phyloP scores from a whole-genome alignment of 495 filamentous ascomycete genomes.

The Penicillium salamii region DNA sequence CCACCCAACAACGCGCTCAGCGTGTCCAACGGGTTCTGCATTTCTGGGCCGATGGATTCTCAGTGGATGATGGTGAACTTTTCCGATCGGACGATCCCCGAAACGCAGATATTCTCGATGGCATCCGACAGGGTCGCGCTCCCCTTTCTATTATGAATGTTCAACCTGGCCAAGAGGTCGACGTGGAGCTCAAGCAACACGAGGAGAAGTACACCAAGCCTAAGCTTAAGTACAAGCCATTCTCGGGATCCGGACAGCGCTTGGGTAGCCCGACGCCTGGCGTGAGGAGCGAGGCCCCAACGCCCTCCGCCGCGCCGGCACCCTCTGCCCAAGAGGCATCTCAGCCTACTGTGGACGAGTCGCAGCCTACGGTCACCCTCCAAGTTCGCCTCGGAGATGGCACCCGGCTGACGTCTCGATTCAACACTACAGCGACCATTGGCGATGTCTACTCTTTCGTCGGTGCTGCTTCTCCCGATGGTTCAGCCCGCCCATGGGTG shows the following conservation, averaged over 20 bases:
- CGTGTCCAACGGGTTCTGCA: slow-evolving; percentile 72
- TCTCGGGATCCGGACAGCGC: slow-evolving; percentile 75
- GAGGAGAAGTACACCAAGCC: slow-evolving; percentile 77
- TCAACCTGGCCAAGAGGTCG: slow-evolving; percentile 76
- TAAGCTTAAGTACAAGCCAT: slow-evolving; percentile 85
- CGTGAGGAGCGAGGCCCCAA: slow-evolving; percentile 32
- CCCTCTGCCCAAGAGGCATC: slow-evolving; percentile 34
- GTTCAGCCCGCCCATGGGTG: slow-evolving; percentile 64
- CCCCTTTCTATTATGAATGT: slow-evolving; percentile 90
- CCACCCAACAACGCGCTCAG: slow-evolving; percentile 38
- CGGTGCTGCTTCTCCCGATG: slow-evolving; percentile 57
- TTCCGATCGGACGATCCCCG: slow-evolving; percentile 84
- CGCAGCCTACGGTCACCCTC: slow-evolving; percentile 72
- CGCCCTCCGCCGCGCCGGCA: slow-evolving; percentile 36
- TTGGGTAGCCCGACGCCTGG: slow-evolving; percentile 91
- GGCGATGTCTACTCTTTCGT: slow-evolving; percentile 91
- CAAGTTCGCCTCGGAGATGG: slow-evolving; percentile 92
- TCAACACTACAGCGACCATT: slow-evolving; percentile 89
- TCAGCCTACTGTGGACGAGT: slow-evolving; percentile 63
- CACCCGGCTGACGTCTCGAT: slow-evolving; percentile 77
- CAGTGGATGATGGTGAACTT: slow-evolving; percentile 90
- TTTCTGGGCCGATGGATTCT: slow-evolving; percentile 93
- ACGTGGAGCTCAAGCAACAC: slow-evolving; percentile 86
- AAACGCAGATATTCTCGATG: slow-evolving; percentile 74
- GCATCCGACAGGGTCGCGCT: slow-evolving; percentile 83